Percentiles rank a stretch among this genome's conserved stretches.
These are phyloP conservation scores for Dipteronia dyeriana DNA, from an alignment of 345 rosid genomes.

Conservation along the genomic window DNA sequence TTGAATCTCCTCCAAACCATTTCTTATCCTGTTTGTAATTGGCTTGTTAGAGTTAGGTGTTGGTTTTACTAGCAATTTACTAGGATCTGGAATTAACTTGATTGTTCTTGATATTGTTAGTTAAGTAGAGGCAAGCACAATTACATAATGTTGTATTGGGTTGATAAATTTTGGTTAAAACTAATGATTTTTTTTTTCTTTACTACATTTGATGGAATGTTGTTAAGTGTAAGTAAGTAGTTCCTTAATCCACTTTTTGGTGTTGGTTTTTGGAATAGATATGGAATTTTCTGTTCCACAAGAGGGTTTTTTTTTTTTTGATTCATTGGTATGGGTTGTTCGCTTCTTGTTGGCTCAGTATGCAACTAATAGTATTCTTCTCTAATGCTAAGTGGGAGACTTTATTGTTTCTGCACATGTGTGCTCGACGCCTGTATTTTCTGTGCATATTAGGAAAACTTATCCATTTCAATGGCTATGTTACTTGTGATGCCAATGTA, in stretches of 20 bases:
- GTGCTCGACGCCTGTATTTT: not conserved
- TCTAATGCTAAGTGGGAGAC: not conserved
- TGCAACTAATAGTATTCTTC: not conserved
- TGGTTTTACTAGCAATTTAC: not conserved
- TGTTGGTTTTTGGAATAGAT: not conserved
- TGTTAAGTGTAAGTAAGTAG: not conserved
- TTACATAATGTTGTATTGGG: not conserved
- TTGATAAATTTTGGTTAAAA: not conserved
- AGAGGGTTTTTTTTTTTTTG: not conserved
- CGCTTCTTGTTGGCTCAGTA: not conserved
- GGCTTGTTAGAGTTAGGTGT: constrained; percentile 8
- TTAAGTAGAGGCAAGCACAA: not conserved
- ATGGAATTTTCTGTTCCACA: not conserved
- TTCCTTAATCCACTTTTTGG: not conserved
- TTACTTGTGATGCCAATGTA: constrained; percentile 3
- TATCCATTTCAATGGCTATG: not conserved
- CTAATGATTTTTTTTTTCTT: not conserved
- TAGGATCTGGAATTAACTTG: not conserved
- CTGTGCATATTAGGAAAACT: not conserved
- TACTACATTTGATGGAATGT: not conserved
- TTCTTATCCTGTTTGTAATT: not conserved
- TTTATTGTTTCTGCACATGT: not conserved
- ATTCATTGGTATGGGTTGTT: not conserved
- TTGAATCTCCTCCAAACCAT: not conserved
- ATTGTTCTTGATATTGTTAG: not conserved